Base-by-base conservation (phyloP, 192 early-diverging fungal species). In the Podila horticola region DNA sequence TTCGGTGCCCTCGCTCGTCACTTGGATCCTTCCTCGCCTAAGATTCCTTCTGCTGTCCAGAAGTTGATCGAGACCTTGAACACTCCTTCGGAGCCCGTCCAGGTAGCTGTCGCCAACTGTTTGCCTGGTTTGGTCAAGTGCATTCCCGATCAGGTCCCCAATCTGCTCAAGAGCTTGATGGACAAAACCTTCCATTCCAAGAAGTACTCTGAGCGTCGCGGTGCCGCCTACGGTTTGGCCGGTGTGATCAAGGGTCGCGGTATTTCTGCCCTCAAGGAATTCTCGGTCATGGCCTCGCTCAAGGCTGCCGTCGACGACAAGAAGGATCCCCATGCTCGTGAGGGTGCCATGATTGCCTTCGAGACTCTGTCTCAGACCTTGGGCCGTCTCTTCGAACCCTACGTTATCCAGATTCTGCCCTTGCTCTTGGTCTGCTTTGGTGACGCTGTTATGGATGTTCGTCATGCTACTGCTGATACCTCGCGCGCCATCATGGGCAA, bases 371-470 rank as follows among this genome's bases (percentile, higher is more conserved):
- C 95, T 0, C 86, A 84, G 41, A 89, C 91, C 15, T 82, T 99
- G 64, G 97, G 96, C 11, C 92, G 96, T 49, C 85, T 98, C 69
- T 99, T 99, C 82, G 98, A 99, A 76, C 98, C 98, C 5, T 97
- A 98, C 73, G 91, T 97, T 57, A 95, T 97, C 66, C 95, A 98
- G 79, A 93, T 98, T 64, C 82, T 98, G 33, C 98, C 98, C 15
- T 72, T 92, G 36, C 86, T 99, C 61, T 88, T 99, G 12, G 86
- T 90, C 3, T 93, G 95, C 72, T 99, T 94, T 82, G 93, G 95
- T 74, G 98, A 99, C 72, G 69, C 85, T 52, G 94, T 90, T 55
- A 69, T 84, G 17, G 93, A 94, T 62, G 96, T 99, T 31, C 95
- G 98, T 34, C 74, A 76, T 31, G 97, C 98, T 0, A 94, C 96